A percentile compares a stretch with the other conserved stretches of the same genome.
Evolutionary conservation across 768 basidiomycete genomes (phyloP).

Genomic region (Termitomyces sp.): DNA sequence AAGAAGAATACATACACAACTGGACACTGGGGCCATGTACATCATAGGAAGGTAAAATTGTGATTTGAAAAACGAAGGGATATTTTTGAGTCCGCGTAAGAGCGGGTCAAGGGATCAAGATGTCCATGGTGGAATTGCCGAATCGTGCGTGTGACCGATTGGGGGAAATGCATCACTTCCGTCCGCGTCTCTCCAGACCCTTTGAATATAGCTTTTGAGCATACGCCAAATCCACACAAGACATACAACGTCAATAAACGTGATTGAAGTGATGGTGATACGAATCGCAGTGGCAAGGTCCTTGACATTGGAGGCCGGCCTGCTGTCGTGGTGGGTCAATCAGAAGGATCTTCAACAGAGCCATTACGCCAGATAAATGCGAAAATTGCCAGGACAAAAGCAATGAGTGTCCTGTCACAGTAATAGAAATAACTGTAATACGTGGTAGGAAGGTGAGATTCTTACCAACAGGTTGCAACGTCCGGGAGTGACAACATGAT

Average conservation of each 20-base stretch:
- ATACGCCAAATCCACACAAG: constrained; percentile 8
- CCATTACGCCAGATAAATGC: constrained; percentile 10
- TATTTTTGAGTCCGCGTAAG: background rate
- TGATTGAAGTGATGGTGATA: constrained; percentile 8
- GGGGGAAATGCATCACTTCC: constrained; percentile 4
- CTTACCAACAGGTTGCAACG: constrained; percentile 9
- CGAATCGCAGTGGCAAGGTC: constrained; percentile 6
- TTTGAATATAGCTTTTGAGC: constrained; percentile 2
- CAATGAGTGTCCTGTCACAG: constrained; percentile 2
- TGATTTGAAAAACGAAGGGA: background rate
- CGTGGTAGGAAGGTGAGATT: background rate
- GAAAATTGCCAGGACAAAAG: constrained; percentile 10
- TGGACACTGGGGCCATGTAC: background rate
- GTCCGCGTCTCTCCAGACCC: constrained; percentile 10
- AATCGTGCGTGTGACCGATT: background rate
- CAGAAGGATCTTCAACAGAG: constrained; percentile 6
- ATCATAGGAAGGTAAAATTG: background rate
- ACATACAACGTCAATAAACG: constrained; percentile 7
- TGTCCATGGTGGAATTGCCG: background rate
- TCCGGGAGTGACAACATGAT: constrained; percentile 13
- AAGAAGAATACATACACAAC: background rate
- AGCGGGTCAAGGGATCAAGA: background rate
- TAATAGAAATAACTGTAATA: background rate
- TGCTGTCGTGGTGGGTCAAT: background rate
- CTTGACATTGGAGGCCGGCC: constrained; percentile 8